Percentiles rank a stretch among this genome's conserved stretches.
Evolutionary conservation across 257 asterid species (phyloP).

Genomic region (Eustoma russellianum): DNA sequence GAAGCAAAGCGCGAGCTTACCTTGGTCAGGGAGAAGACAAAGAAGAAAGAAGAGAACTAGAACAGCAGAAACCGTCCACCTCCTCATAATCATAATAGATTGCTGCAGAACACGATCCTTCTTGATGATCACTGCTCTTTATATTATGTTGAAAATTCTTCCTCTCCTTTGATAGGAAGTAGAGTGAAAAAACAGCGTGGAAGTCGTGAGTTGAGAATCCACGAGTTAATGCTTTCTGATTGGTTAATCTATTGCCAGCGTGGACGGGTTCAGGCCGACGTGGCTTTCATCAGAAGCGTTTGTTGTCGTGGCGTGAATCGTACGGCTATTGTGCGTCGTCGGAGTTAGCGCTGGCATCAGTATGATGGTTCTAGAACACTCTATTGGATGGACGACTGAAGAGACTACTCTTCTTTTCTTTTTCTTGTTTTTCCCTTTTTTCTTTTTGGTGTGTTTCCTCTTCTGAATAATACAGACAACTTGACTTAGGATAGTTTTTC

Average conservation of each 20-base stretch:
- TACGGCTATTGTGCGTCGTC: no score
- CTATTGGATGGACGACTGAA: no score
- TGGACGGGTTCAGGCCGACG: no score
- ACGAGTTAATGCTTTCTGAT: slow-evolving; percentile 30
- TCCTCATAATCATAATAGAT: slow-evolving; percentile 43
- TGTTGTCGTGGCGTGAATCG: no score
- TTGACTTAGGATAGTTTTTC: no score
- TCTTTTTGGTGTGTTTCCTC: no score
- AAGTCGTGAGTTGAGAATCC: background rate
- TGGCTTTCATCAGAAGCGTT: no score
- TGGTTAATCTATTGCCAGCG: slow-evolving; percentile 15
- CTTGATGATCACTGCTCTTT: slow-evolving; percentile 6
- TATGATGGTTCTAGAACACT: no score
- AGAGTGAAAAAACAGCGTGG: background rate
- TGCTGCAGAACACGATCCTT: background rate
- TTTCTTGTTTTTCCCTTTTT: no score
- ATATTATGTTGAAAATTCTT: slow-evolving; percentile 1
- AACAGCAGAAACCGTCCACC: slow-evolving; percentile 73
- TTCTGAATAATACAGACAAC: no score
- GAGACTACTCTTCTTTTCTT: no score
- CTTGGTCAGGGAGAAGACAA: slow-evolving; percentile 83
- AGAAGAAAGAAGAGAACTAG: slow-evolving; percentile 59
- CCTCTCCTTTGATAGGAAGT: background rate
- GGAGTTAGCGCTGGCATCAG: no score
- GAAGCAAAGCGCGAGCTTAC: slow-evolving; percentile 16